Evolutionary conservation across 371 early-diverging fungal genomes (phyloP).

Genomic region (Lichtheimia corymbifera): DNA sequence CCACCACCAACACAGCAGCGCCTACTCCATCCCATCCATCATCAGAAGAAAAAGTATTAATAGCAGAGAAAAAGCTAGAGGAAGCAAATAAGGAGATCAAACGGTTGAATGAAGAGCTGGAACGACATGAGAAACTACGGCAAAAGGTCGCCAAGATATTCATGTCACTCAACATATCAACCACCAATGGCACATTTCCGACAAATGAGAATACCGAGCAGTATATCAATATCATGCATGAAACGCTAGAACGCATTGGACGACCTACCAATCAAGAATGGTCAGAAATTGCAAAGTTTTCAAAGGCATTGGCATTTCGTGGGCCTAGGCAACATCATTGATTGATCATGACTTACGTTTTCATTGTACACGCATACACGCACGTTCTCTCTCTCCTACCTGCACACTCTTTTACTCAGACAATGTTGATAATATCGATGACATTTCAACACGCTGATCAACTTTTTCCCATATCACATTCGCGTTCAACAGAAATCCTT

Average conservation of each 20-base stretch:
- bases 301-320: background rate
- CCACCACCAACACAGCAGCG: no score
- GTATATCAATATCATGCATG: background rate
- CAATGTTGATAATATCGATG: no score
- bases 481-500: no score
- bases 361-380: no score
- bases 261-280: background rate
- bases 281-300: conserved; percentile 1
- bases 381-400: no score
- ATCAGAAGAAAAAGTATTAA: no score
- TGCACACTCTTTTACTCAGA: no score
- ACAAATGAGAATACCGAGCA: background rate
- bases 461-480: no score
- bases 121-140: background rate
- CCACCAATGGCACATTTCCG: conserved; percentile 1
- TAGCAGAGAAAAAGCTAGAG: background rate
- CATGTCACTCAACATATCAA: background rate
- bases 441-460: no score
- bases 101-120: background rate
- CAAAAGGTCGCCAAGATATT: conserved; percentile 1
- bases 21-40: no score
- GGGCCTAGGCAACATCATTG: no score
- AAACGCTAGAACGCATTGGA: background rate
- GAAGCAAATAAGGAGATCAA: background rate
- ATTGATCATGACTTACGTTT: no score